Base-by-base conservation (phyloP, 2,329 filamentous ascomycete genomes). In the Byssothecium circinans region DNA sequence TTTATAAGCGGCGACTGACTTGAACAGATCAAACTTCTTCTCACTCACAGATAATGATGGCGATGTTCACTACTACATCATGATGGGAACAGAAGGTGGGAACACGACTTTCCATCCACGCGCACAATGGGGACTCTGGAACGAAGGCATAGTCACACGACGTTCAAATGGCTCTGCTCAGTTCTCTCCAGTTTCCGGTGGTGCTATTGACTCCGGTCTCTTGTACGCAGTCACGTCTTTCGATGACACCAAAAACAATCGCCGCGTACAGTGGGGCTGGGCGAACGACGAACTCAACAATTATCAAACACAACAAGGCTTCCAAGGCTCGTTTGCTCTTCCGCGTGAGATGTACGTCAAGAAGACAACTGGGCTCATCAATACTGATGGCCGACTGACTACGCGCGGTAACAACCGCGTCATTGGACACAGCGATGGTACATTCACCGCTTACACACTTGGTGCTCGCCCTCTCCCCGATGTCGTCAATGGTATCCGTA, bases 241-340 rank as follows among this genome's bases (percentile, higher is more conserved):
- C 69, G 71, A 74, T 52, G 75, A 78, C 53, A 72, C 73, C 22
- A 78, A 77, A 69, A 70, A 75, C 62, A 67, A 76, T 53, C 71
- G 75, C 17, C 73, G 75, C 36, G 70, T 78, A 14, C 74, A 76
- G 43, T 77, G 73, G 66, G 75, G 73, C 4, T 78, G 75, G 75
- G 67, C 71, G 2, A 71, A 68, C 4, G 75, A 78, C 44, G 75
- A 77, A 47, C 64, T 71, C 43, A 70, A 70, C 38, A 60, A 70
- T 45, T 76, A 75, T 58, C 57, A 71, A 17, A 63, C 42, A 1
- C 74, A 77, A 53, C 67, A 72, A 53, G 75, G 74, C 8, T 78
- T 70, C 61, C 73, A 76, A 51, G 75, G 75, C 54, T 59, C 71
- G 27, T 66, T 75, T 18, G 69, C 73, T 14, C 64, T 78, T 2